These are phyloP conservation scores for Exophiala aquamarina DNA, from an alignment of 2,329 filamentous ascomycete genomes.

Conservation along the genomic window DNA sequence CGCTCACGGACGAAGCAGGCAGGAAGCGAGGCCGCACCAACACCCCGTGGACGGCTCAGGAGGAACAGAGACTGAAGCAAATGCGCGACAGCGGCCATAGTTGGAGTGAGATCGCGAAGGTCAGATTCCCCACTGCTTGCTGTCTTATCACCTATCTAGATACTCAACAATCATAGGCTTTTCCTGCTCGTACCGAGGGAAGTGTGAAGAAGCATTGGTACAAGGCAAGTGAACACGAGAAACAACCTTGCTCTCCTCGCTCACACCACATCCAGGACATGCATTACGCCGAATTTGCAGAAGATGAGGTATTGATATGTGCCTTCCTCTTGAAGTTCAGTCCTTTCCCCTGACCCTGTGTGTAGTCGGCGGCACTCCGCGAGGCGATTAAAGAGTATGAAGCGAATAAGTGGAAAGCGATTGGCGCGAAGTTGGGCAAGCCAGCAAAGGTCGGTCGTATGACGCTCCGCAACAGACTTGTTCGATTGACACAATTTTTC, in stretches of 20 bases:
- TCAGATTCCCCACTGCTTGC: constrained; percentile 41
- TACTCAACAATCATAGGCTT: constrained; percentile 61
- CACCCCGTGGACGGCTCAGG: constrained; percentile 93
- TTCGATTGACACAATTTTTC: too few species aligned
- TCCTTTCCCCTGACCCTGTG: too few species aligned
- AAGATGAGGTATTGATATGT: constrained; percentile 89
- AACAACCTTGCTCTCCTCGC: background rate
- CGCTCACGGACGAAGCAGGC: constrained; percentile 27
- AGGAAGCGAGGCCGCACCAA: constrained; percentile 95
- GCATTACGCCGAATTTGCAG: constrained; percentile 98
- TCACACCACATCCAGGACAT: constrained; percentile 67
- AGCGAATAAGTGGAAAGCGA: constrained; percentile 97
- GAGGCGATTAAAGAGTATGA: constrained; percentile 99
- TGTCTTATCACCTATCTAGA: constrained; percentile 1
- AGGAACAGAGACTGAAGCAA: constrained; percentile 87
- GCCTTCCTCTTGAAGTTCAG: too few species aligned
- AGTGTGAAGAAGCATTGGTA: constrained; percentile 99
- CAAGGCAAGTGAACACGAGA: constrained; percentile 62
- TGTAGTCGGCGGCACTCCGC: constrained; percentile 60
- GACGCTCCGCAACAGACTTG: too few species aligned
- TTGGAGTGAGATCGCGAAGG: constrained; percentile 98
- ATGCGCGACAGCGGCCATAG: constrained; percentile 92
- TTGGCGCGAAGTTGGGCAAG: constrained; percentile 95
- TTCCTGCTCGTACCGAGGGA: constrained; percentile 89
- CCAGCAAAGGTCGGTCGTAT: constrained; percentile 81